Conservation (phyloP, 2,329 filamentous ascomycete species). For the Sclerotinia spermophila region DNA sequence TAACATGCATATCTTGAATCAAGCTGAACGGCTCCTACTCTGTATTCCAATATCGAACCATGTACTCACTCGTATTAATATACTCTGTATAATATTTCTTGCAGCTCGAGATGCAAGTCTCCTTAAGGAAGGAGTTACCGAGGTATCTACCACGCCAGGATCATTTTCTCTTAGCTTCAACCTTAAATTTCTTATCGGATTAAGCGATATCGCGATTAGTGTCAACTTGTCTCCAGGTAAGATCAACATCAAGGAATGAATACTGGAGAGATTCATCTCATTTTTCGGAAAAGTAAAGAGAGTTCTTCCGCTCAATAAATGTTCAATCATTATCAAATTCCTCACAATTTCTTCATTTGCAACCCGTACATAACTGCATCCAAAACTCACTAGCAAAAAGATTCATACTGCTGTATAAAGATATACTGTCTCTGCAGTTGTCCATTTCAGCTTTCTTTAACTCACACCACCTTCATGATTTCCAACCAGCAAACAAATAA, state of each 20-base stretch:
- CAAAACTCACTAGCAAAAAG: background rate
- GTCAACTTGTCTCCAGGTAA: background rate
- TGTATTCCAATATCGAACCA: background rate
- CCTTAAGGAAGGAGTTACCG: background rate
- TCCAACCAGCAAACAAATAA: background rate
- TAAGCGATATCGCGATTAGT: slow-evolving; percentile 8
- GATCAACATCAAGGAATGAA: background rate
- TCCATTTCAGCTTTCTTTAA: background rate
- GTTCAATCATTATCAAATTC: background rate
- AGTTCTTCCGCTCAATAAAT: background rate
- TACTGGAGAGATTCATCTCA: background rate
- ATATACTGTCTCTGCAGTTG: background rate
- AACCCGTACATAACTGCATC: background rate
- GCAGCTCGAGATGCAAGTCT: background rate
- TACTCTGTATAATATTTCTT: background rate
- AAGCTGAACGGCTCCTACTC: background rate
- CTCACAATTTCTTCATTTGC: background rate
- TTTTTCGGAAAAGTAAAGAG: background rate
- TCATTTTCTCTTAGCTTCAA: background rate
- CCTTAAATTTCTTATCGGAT: slow-evolving; percentile 18
- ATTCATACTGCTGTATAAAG: background rate
- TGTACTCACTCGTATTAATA: background rate
- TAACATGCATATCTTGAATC: background rate
- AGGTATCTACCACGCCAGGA: background rate
- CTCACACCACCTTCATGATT: slow-evolving; percentile 3